phyloP scores from a whole-genome alignment of 805 yeast genomes.

The Starmera quercuum region DNA sequence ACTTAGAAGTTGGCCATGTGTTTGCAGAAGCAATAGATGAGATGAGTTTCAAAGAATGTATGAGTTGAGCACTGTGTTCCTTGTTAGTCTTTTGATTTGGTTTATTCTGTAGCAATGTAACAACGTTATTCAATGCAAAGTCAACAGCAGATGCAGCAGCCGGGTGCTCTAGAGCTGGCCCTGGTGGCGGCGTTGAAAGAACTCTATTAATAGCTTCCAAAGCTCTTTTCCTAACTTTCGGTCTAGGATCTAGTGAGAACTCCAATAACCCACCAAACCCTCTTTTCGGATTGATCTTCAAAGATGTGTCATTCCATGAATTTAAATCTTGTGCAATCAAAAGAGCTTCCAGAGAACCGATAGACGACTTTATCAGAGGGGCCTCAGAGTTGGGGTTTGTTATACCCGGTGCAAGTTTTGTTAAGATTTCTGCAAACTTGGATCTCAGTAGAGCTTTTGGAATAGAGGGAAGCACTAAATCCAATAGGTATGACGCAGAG shows the following conservation, averaged over 20 bases:
- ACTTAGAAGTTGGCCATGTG: slow-evolving; percentile 72
- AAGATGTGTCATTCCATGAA: slow-evolving; percentile 60
- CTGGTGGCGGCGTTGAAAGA: slow-evolving; percentile 59
- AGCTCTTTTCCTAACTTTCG: slow-evolving; percentile 93
- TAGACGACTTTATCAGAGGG: slow-evolving; percentile 71
- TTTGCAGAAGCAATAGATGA: slow-evolving; percentile 61
- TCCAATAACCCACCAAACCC: slow-evolving; percentile 74
- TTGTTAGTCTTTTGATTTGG: slow-evolving; percentile 31
- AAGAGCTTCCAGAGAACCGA: slow-evolving; percentile 78
- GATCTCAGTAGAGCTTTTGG: slow-evolving; percentile 63
- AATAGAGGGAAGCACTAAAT: slow-evolving; percentile 66
- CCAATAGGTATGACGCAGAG: slow-evolving; percentile 73
- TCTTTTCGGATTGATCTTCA: slow-evolving; percentile 60
- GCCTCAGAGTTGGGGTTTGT: slow-evolving; percentile 66
- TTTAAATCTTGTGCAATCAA: slow-evolving; percentile 72
- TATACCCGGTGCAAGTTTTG: slow-evolving; percentile 75
- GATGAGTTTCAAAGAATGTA: slow-evolving; percentile 75
- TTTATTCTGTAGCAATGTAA: slow-evolving; percentile 31
- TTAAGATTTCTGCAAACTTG: slow-evolving; percentile 70
- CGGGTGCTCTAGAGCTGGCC: slow-evolving; percentile 72
- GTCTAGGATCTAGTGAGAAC: slow-evolving; percentile 79
- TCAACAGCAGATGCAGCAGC: slow-evolving; percentile 68
- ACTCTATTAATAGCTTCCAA: slow-evolving; percentile 74
- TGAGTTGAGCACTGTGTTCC: slow-evolving; percentile 49
- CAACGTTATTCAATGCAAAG: slow-evolving; percentile 50